Evolutionary conservation across 192 early-diverging fungal species (phyloP).

Genomic region (Podila horticola): DNA sequence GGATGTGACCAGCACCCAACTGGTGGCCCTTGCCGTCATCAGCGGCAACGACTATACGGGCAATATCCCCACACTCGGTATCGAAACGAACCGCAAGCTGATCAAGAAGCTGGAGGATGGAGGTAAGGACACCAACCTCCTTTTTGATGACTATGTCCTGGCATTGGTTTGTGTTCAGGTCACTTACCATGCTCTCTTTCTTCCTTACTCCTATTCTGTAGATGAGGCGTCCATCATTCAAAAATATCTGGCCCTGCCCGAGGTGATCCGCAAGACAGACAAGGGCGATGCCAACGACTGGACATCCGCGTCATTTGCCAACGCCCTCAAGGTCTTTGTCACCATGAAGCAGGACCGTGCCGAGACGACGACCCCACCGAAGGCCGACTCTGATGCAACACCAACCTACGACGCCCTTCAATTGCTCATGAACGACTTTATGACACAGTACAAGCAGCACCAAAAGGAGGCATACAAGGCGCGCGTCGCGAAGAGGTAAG

Average conservation of each 20-base stretch:
- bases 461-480: neutral
- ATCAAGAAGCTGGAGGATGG: neutral
- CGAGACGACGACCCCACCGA: no score
- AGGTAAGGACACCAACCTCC: constrained; percentile 11
- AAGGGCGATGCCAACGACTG: constrained; percentile 1
- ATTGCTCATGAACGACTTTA: neutral
- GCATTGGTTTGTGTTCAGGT: constrained; percentile 3
- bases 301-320: constrained; percentile 1
- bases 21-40: constrained; percentile 12
- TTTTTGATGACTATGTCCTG: constrained; percentile 1
- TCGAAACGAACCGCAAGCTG: constrained; percentile 20
- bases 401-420: neutral
- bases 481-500: constrained; percentile 11
- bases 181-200: constrained; percentile 1
- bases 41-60: constrained; percentile 26
- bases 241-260: neutral
- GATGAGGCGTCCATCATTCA: neutral
- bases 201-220: neutral
- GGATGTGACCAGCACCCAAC: neutral
- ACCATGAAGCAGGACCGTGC: constrained; percentile 10
- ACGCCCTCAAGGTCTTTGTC: constrained; percentile 18
- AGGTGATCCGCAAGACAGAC: neutral
- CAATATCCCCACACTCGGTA: constrained; percentile 18
- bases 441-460: neutral
- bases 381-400: neutral